These are phyloP conservation scores for Geranium rotundifolium DNA, from an alignment of 345 rosid genomes.

Conservation along the genomic window DNA sequence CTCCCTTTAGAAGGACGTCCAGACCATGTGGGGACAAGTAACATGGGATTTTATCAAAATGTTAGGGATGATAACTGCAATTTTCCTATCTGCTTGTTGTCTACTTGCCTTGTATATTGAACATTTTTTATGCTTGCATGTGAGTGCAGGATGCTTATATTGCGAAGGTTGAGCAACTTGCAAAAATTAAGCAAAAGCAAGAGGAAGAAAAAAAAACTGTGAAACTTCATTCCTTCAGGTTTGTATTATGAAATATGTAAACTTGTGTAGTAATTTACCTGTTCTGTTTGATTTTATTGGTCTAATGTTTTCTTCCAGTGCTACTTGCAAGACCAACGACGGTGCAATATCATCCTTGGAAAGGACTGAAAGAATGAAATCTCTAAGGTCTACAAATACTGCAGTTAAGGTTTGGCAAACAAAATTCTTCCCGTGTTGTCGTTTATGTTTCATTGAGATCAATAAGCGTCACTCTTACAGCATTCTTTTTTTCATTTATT, in stretches of 20 bases:
- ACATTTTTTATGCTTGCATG: not conserved
- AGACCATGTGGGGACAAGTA: not conserved
- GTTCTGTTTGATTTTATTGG: slow-evolving; percentile 7
- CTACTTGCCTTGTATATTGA: not conserved
- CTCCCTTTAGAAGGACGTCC: not conserved
- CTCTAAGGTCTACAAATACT: slow-evolving; percentile 39
- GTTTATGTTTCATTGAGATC: not conserved
- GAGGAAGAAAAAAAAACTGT: slow-evolving; percentile 60
- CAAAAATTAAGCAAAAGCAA: slow-evolving; percentile 65
- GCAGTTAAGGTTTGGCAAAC: slow-evolving; percentile 33
- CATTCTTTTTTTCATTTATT: not conserved
- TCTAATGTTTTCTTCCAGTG: slow-evolving; percentile 16
- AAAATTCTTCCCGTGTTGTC: not conserved
- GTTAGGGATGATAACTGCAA: not conserved
- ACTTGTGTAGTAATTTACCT: not conserved
- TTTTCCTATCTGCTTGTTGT: not conserved
- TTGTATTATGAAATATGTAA: slow-evolving; percentile 13
- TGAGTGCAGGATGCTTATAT: slow-evolving; percentile 35
- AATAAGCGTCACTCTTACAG: not conserved
- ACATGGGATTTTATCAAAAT: too few relatives aligned
- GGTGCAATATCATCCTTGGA: slow-evolving; percentile 20
- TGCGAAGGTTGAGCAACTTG: slow-evolving; percentile 47
- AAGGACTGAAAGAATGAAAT: slow-evolving; percentile 34
- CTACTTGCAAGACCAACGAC: slow-evolving; percentile 24
- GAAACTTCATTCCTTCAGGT: slow-evolving; percentile 63